A percentile compares a stretch with the other conserved stretches of the same genome.
Conservation (phyloP, 2,329 filamentous ascomycete species). For the Alternaria triticimaculans region DNA sequence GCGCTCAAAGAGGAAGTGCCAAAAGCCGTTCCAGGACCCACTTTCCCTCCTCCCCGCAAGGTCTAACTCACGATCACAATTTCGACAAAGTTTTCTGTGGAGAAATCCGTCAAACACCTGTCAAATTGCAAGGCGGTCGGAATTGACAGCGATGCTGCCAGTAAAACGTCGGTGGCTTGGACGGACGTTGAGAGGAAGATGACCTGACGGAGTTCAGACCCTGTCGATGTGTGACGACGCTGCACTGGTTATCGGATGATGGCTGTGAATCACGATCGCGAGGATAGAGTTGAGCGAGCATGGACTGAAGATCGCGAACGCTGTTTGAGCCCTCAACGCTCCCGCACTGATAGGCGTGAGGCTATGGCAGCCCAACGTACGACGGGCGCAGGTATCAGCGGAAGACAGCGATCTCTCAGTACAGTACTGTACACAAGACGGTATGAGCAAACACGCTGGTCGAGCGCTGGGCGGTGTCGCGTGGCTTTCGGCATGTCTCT, state of each 20-base stretch:
- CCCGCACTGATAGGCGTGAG: neutral
- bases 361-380: neutral
- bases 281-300: conserved; percentile 2
- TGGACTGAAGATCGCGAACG: conserved; percentile 8
- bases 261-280: conserved; percentile 1
- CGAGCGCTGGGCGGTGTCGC: conserved; percentile 6
- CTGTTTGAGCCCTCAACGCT: neutral
- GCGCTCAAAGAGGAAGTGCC: conserved; percentile 29
- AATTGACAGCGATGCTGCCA: conserved; percentile 15
- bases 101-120: conserved; percentile 27
- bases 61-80: conserved; percentile 38
- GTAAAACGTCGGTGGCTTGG: conserved; percentile 1
- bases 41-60: conserved; percentile 49
- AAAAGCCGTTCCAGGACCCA: conserved; percentile 38
- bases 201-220: conserved; percentile 1
- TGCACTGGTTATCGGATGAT: neutral
- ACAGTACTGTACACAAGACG: neutral
- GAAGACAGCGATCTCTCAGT: neutral
- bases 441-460: conserved; percentile 6
- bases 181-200: neutral
- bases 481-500: conserved; percentile 18
- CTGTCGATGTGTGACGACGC: conserved; percentile 2
- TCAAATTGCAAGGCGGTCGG: conserved; percentile 21
- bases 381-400: neutral
- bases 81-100: conserved; percentile 41